Base-by-base conservation (phyloP, 129 eudicot genomes). In the Chrysanthemum seticuspe region DNA sequence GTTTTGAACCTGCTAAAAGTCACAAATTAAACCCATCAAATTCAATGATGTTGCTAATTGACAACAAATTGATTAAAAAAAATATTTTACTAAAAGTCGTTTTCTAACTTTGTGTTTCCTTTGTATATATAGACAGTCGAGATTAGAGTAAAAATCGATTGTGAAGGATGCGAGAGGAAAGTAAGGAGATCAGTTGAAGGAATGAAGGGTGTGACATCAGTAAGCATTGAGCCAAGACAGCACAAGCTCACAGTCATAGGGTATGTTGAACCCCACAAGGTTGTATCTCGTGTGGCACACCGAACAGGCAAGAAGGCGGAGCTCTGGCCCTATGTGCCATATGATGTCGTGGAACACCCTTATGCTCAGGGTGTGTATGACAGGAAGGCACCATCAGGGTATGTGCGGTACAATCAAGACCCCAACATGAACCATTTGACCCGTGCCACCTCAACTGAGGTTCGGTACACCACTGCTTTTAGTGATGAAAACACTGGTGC, bases 91-190 rank as follows among this genome's bases (percentile, higher is more conserved):
- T 67, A 36, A 2, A 9, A 49, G 51, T 13, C 25, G 6, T 50
- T 31, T 59, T 12, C 15, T 44, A 45, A 4, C 25, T 19, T 58
- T 13, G n/a, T 45, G 16, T 59, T 68, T 27, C 9, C 6, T 57
- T 36, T 1, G 14, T 18, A 18, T 18, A 44, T 40, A 18, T 77
- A 92, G 98, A 92, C 96, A 0, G 98, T 92, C 14, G 98, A 89
- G 87, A 83, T 92, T 34, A 89, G 76, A 77, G 86, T 92, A 60
- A 92, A 89, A 76, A 92, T 92, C 14, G 98, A 92, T 59, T 92
- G 98, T 25, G 98, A 89, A 81, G 98, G 98, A 27, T 92, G 98
- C 23, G 98, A 89, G 79, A 78, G 98, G 79, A 92, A 84, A 50
- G 96, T 92, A 65, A 78, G 90, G 72, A 80, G 95, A 59, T 80